Evolutionary conservation across 1,284 basidiomycete genomes (phyloP).

Genomic region (Microbotryomycetes sp.): DNA sequence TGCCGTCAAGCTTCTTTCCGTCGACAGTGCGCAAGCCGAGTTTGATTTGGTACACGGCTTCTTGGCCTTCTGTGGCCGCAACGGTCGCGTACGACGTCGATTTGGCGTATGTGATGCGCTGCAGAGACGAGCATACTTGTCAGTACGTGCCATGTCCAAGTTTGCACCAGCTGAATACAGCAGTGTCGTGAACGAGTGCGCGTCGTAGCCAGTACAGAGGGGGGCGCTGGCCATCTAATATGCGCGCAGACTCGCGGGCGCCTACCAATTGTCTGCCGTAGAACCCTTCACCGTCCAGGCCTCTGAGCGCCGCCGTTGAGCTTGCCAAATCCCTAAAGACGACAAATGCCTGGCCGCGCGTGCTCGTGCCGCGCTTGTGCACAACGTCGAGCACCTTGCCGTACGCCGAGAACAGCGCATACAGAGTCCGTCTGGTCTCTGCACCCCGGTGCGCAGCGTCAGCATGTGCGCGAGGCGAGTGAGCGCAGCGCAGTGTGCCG

Average conservation of each 20-base stretch:
- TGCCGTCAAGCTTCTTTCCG: slow-evolving; percentile 19
- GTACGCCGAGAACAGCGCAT: slow-evolving; percentile 84
- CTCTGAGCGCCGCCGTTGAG: slow-evolving; percentile 83
- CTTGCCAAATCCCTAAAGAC: slow-evolving; percentile 83
- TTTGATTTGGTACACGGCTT: slow-evolving; percentile 36
- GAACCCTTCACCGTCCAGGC: slow-evolving; percentile 82
- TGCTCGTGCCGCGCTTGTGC: slow-evolving; percentile 76
- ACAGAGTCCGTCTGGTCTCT: slow-evolving; percentile 77
- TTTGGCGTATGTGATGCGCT: slow-evolving; percentile 34
- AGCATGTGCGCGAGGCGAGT: background rate
- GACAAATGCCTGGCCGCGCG: slow-evolving; percentile 93
- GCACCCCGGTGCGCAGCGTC: background rate
- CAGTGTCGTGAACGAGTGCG: background rate
- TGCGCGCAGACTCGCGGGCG: too few relatives aligned
- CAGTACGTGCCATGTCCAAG: background rate
- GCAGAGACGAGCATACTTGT: background rate
- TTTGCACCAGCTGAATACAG: background rate
- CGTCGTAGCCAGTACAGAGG: background rate
- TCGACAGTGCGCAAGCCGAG: slow-evolving; percentile 31
- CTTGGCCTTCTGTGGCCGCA: slow-evolving; percentile 30
- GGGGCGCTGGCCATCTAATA: too few relatives aligned
- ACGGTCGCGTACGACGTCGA: slow-evolving; percentile 34
- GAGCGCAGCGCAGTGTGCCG: slow-evolving; percentile 1
- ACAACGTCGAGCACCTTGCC: slow-evolving; percentile 90
- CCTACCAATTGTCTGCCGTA: slow-evolving; percentile 84